Conservation (phyloP, 2,329 filamentous ascomycete species). For the Acrocalymma vagum region DNA sequence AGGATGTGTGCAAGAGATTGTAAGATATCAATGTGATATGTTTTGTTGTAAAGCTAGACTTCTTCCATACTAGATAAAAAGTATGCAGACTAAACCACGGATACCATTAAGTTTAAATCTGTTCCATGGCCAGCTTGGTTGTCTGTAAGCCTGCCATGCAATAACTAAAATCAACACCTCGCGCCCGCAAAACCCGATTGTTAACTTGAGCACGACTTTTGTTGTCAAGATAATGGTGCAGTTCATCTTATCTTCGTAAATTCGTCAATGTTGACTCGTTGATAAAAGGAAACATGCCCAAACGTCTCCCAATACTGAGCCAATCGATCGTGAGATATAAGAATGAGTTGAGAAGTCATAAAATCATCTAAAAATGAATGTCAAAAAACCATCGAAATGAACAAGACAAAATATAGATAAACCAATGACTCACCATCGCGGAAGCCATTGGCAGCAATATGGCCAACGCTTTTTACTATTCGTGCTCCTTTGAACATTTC, state of each 20-base stretch:
- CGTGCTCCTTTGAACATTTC: conserved; percentile 76
- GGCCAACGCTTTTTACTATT: conserved; percentile 77
- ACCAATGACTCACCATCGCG: conserved; percentile 67
- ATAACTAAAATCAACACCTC: no score
- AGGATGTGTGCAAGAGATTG: conserved; percentile 84
- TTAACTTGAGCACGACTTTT: no score
- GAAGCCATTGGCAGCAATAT: conserved; percentile 80
- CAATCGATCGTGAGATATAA: conserved; percentile 78
- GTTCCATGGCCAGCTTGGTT: no score
- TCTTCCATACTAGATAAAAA: no score
- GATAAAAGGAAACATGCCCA: conserved; percentile 59
- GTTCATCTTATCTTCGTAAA: conserved; percentile 30
- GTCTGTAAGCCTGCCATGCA: no score
- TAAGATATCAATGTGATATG: no score
- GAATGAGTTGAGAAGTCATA: conserved; percentile 77
- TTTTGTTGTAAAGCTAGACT: no score
- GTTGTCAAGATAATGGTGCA: no score
- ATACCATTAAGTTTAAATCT: no score
- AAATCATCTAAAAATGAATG: conserved; percentile 67
- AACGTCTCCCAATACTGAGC: conserved; percentile 81
- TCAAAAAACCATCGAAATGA: no score
- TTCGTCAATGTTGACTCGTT: conserved; percentile 56
- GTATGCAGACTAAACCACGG: no score
- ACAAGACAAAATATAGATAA: not conserved
- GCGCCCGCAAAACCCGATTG: no score